A percentile compares a stretch with the other conserved stretches of the same genome.
Conservation (phyloP, 768 basidiomycete species). For the Psilocybe cyanescens region DNA sequence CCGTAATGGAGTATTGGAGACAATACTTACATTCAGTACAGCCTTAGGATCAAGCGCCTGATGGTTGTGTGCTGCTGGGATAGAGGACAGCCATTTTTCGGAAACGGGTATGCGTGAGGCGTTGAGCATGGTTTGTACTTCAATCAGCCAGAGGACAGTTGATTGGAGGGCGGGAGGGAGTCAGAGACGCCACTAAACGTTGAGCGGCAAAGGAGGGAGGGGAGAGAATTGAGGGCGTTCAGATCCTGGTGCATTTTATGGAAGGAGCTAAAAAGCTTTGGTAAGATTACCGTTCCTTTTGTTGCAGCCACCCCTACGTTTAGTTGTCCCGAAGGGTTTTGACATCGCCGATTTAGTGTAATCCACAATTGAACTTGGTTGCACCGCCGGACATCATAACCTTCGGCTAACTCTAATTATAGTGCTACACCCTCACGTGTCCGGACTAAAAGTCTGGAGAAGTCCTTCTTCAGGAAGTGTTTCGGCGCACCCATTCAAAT, state of each 20-base stretch:
- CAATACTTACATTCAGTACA: constrained; percentile 17
- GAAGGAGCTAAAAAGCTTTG: constrained; percentile 13
- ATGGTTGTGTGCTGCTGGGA: constrained; percentile 3
- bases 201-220: constrained; percentile 9
- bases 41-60: constrained; percentile 13
- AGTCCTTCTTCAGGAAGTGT: neutral
- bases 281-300: constrained; percentile 25
- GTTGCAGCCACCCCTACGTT: constrained; percentile 9
- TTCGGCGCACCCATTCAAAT: neutral
- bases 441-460: neutral
- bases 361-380: constrained; percentile 12
- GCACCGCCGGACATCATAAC: neutral
- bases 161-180: constrained; percentile 1
- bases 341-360: constrained; percentile 26
- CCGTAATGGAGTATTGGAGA: neutral
- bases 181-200: neutral
- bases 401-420: constrained; percentile 7
- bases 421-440: constrained; percentile 11
- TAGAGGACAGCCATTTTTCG: constrained; percentile 21
- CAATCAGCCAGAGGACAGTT: neutral
- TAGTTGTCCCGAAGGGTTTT: constrained; percentile 21
- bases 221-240: constrained; percentile 6
- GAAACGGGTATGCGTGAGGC: constrained; percentile 21
- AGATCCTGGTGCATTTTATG: constrained; percentile 21
- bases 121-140: constrained; percentile 17